Evolutionary conservation across 495 filamentous ascomycete species (phyloP).

Genomic region (Talaromyces proteolyticus): DNA sequence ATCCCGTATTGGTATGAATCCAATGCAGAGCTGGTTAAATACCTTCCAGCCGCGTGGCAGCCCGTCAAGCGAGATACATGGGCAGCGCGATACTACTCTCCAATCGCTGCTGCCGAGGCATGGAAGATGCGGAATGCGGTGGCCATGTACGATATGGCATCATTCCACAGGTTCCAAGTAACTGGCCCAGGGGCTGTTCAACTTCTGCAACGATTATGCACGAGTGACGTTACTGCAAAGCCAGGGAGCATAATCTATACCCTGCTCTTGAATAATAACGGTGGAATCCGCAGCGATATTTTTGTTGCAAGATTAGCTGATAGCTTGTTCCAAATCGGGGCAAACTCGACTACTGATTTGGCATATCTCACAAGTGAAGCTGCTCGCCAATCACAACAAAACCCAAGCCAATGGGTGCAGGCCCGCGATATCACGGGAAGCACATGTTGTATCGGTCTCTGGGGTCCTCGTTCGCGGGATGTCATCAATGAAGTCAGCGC

Average conservation of each 20-base stretch:
- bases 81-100: conserved; percentile 38
- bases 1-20: conserved; percentile 46
- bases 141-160: conserved; percentile 49
- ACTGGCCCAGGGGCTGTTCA: conserved; percentile 36
- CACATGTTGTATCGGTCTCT: conserved; percentile 46
- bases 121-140: conserved; percentile 48
- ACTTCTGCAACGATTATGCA: conserved; percentile 40
- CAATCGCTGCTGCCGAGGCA: conserved; percentile 42
- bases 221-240: conserved; percentile 28
- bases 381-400: conserved; percentile 20
- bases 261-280: conserved; percentile 35
- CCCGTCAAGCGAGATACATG: conserved; percentile 40
- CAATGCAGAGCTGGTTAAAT: conserved; percentile 32
- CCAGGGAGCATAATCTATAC: conserved; percentile 35
- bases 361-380: conserved; percentile 38
- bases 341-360: conserved; percentile 36
- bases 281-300: conserved; percentile 34
- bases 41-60: conserved; percentile 35
- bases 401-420: conserved; percentile 22
- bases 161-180: conserved; percentile 43
- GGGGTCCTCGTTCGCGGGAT: conserved; percentile 40
- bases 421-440: conserved; percentile 43
- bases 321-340: conserved; percentile 37
- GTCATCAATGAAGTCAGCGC: conserved; percentile 24
- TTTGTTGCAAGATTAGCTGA: conserved; percentile 31